phyloP scores from a whole-genome alignment of 108 stramenopile species.

The Nannochloropsis granulata region DNA sequence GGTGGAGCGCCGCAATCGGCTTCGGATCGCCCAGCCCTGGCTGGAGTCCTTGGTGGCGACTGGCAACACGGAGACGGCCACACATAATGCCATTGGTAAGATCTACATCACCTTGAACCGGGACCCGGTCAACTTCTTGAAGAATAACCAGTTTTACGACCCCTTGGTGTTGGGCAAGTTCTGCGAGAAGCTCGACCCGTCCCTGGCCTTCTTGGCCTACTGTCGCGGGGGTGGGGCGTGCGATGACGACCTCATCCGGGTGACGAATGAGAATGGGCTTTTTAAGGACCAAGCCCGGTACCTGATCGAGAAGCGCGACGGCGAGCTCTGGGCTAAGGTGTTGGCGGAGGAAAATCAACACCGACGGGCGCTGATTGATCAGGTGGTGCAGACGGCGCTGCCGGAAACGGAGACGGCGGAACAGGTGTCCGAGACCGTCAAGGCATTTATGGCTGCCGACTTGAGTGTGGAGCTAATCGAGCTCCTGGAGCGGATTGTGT shows the following conservation, averaged over 20 bases:
- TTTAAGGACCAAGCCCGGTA: conserved; percentile 97
- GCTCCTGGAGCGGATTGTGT: conserved; percentile 94
- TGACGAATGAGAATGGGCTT: conserved; percentile 87
- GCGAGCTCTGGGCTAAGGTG: conserved; percentile 95
- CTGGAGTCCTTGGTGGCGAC: conserved; percentile 97
- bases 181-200: conserved; percentile 98
- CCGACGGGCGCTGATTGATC: conserved; percentile 85
- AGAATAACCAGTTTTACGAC: conserved; percentile 99
- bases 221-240: conserved; percentile 89
- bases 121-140: conserved; percentile 90
- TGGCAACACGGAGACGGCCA: conserved; percentile 95
- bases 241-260: conserved; percentile 92
- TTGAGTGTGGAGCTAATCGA: conserved; percentile 93
- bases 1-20: conserved; percentile 37
- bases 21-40: conserved; percentile 48
- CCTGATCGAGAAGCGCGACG: conserved; percentile 91
- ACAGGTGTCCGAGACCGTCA: conserved; percentile 97
- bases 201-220: conserved; percentile 96
- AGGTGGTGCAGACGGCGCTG: conserved; percentile 95
- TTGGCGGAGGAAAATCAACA: conserved; percentile 45
- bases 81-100: conserved; percentile 99
- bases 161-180: conserved; percentile 93
- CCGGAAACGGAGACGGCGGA: conserved; percentile 96
- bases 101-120: conserved; percentile 98
- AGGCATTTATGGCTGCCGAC: conserved; percentile 99